Base-by-base conservation (phyloP, 768 basidiomycete species). In the Serendipita sp. region DNA sequence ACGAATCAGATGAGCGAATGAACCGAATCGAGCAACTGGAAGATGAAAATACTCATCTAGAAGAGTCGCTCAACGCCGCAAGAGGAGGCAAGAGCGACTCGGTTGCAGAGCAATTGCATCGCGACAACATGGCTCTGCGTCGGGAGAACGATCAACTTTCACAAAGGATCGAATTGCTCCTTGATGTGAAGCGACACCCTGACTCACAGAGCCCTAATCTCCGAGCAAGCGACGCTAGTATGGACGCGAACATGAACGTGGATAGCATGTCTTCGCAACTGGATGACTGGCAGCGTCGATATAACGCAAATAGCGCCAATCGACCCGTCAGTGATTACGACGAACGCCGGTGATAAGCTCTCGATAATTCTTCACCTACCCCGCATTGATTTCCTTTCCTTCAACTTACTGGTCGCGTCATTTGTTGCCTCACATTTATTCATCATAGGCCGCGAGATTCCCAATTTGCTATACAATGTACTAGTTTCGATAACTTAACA, bases 161-260 rank as follows among this genome's bases (percentile, higher is more conserved):
- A n/a, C 89, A 90, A 73, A 92, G 91, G 79, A 91, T 95, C 69
- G 88, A 85, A 65, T 80, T 94, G 54, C 79, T 95, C 15, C 81
- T 95, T 63, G 90, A 92, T 70, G 90, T 89, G 48, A 89, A 91
- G 18, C 74, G 81, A 66, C 73, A 75, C 35, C 86, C 85, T 30
- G 75, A 85, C 67, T 89, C 86, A 7, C 81, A 80, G 41, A 75
- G 80, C 11, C 76, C 76, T 3, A 79, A 77, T 65, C 81, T 81
- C 36, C 83, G 84, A 47, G 77, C 79, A 54, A 91, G 89, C 71
- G 83, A 82, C 65, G 87, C 89, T 36, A 91, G 89, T 75, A 89
- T 87, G 18, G 90, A 91, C 70, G 88, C 89, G 71, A 85, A 81
- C 10, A 73, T 85, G 64, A 84, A 83, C 10, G 88, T 88, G 68